phyloP scores from a whole-genome alignment of 2,329 filamentous ascomycete species.

The Aspergillus unguis region DNA sequence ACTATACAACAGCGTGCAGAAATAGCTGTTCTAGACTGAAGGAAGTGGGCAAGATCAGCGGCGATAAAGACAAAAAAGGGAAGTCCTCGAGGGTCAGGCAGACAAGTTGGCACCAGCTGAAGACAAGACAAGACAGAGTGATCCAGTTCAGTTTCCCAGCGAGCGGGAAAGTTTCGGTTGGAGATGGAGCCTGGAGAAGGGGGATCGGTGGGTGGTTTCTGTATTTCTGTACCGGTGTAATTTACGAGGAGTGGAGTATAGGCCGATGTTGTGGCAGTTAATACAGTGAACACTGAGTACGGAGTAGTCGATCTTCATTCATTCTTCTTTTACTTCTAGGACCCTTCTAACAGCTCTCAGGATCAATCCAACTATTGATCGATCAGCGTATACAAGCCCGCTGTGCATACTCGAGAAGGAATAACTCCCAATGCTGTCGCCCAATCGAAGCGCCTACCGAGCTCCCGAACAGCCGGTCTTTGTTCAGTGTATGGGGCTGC shows the following conservation, averaged over 20 bases:
- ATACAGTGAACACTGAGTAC: no score
- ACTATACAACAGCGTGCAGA: neutral
- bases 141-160: constrained; percentile 3
- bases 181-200: neutral
- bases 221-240: no score
- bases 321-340: no score
- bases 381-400: neutral
- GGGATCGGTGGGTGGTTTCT: neutral
- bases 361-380: neutral
- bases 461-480: constrained; percentile 4
- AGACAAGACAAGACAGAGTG: neutral
- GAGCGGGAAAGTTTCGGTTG: constrained; percentile 6
- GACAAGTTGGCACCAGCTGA: neutral
- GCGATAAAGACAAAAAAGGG: neutral
- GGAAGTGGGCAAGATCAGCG: constrained; percentile 2
- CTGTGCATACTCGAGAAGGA: no score
- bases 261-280: no score
- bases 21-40: neutral
- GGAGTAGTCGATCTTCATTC: no score
- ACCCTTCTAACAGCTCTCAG: no score
- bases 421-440: neutral
- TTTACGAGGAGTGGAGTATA: no score
- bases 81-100: neutral
- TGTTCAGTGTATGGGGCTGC: neutral
- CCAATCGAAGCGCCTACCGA: constrained; percentile 12